Percentiles rank a stretch among this genome's conserved stretches.
phyloP scores from a whole-genome alignment of 2,329 filamentous ascomycete genomes.

The Diaporthe helianthi region DNA sequence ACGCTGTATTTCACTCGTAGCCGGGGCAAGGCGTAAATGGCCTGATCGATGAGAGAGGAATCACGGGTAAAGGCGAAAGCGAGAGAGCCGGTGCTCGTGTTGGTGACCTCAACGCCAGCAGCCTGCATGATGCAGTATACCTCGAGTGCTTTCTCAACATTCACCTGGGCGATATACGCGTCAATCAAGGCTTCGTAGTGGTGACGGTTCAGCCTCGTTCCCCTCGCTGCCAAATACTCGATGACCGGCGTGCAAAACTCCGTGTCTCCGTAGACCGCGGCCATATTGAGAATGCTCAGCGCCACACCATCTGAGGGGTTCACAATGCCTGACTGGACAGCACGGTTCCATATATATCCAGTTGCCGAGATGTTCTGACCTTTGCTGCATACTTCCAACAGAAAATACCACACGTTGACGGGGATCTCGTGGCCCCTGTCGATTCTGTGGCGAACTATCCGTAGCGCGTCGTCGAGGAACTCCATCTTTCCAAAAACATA shows the following conservation, averaged over 20 bases:
- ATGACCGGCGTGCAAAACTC: slow-evolving; percentile 75
- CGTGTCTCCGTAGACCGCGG: slow-evolving; percentile 72
- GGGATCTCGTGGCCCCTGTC: slow-evolving; percentile 45
- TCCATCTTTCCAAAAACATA: slow-evolving; percentile 74
- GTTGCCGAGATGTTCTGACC: slow-evolving; percentile 70
- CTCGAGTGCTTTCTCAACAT: slow-evolving; percentile 71
- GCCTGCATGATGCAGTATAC: slow-evolving; percentile 77
- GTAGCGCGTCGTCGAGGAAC: slow-evolving; percentile 79
- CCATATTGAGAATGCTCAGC: slow-evolving; percentile 72
- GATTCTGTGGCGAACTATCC: slow-evolving; percentile 67
- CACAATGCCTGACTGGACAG: slow-evolving; percentile 52
- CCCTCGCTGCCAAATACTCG: slow-evolving; percentile 65
- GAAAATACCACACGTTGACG: slow-evolving; percentile 69
- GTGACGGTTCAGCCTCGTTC: slow-evolving; percentile 63
- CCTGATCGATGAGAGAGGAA: slow-evolving; percentile 54
- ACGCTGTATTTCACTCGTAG: slow-evolving; percentile 49
- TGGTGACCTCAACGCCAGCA: slow-evolving; percentile 63
- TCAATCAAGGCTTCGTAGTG: slow-evolving; percentile 85
- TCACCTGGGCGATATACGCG: slow-evolving; percentile 66
- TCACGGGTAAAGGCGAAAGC: slow-evolving; percentile 60
- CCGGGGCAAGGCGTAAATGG: slow-evolving; percentile 62
- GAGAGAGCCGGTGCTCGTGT: slow-evolving; percentile 69
- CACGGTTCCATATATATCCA: slow-evolving; percentile 72
- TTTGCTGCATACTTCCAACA: slow-evolving; percentile 78
- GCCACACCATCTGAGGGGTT: slow-evolving; percentile 44